phyloP scores from a whole-genome alignment of 1,139 yeast genomes.

The Trichomonascaceae sp. region DNA sequence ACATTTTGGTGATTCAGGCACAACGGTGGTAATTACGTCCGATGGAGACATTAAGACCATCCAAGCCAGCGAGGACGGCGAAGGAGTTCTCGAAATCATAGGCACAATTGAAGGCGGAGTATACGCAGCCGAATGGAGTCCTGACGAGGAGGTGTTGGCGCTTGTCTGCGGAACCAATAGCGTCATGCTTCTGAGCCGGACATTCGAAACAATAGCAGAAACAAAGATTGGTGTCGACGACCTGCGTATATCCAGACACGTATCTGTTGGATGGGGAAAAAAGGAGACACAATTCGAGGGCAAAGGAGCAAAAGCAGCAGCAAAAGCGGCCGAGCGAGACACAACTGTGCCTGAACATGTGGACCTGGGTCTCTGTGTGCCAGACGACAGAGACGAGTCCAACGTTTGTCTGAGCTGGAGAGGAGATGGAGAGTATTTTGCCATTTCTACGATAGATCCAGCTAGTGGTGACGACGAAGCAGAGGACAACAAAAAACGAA shows the following conservation, averaged over 20 bases:
- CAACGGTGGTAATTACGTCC: slow-evolving; percentile 19
- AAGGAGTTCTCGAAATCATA: slow-evolving; percentile 43
- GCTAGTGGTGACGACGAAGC: slow-evolving; percentile 23
- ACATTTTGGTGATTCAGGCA: slow-evolving; percentile 18
- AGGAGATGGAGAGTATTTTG: slow-evolving; percentile 83
- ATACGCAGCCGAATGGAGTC: slow-evolving; percentile 71
- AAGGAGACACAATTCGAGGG: slow-evolving; percentile 96
- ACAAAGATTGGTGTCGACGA: slow-evolving; percentile 46
- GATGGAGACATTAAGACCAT: slow-evolving; percentile 45
- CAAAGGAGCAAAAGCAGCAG: slow-evolving; percentile 50
- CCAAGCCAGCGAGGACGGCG: slow-evolving; percentile 30
- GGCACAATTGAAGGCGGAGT: slow-evolving; percentile 78
- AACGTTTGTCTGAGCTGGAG: slow-evolving; percentile 64
- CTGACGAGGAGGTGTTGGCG: slow-evolving; percentile 77
- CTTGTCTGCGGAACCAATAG: slow-evolving; percentile 47
- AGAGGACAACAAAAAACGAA: slow-evolving; percentile 32
- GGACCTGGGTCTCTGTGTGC: slow-evolving; percentile 41
- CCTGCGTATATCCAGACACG: slow-evolving; percentile 64
- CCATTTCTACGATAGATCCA: slow-evolving; percentile 48
- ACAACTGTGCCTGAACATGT: slow-evolving; percentile 79
- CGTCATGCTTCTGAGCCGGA: slow-evolving; percentile 55
- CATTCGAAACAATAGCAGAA: slow-evolving; percentile 73
- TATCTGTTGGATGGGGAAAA: slow-evolving; percentile 98
- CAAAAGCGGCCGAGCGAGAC: slow-evolving; percentile 63
- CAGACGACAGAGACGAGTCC: slow-evolving; percentile 40